These are phyloP conservation scores for Saturnispora hagleri DNA, from an alignment of 805 yeast genomes.

Conservation along the genomic window DNA sequence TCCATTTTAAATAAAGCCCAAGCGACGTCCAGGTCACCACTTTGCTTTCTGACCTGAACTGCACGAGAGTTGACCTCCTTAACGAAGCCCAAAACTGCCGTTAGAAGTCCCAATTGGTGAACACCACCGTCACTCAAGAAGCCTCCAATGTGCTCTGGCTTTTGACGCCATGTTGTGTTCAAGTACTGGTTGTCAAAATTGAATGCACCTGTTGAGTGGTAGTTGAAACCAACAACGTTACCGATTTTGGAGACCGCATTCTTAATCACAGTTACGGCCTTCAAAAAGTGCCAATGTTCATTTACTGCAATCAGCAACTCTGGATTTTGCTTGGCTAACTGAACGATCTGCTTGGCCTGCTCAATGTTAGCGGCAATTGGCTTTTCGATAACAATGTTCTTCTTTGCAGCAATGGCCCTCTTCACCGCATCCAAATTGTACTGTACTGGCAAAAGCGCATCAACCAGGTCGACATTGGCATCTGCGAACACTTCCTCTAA, in stretches of 20 bases:
- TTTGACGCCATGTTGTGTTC: slow-evolving; percentile 75
- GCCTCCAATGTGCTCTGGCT: slow-evolving; percentile 91
- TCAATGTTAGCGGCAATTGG: slow-evolving; percentile 82
- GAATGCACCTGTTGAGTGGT: slow-evolving; percentile 68
- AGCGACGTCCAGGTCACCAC: slow-evolving; percentile 77
- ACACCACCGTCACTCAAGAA: slow-evolving; percentile 93
- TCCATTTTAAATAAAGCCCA: slow-evolving; percentile 61
- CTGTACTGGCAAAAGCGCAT: slow-evolving; percentile 86
- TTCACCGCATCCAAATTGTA: slow-evolving; percentile 59
- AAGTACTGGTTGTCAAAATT: slow-evolving; percentile 50
- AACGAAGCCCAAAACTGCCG: slow-evolving; percentile 71
- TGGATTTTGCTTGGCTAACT: slow-evolving; percentile 49
- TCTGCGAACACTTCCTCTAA: slow-evolving; percentile 61
- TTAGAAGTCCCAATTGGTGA: slow-evolving; percentile 82
- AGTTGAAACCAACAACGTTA: slow-evolving; percentile 56
- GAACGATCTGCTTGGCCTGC: slow-evolving; percentile 75
- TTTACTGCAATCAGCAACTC: slow-evolving; percentile 60
- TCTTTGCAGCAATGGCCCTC: slow-evolving; percentile 60
- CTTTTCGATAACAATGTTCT: slow-evolving; percentile 79
- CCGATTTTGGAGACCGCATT: slow-evolving; percentile 66
- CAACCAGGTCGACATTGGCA: slow-evolving; percentile 64
- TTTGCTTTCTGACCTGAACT: slow-evolving; percentile 61
- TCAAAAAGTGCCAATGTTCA: slow-evolving; percentile 79
- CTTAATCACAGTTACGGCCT: slow-evolving; percentile 46
- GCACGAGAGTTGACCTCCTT: slow-evolving; percentile 67